These are phyloP conservation scores for Podospora pseudocomata DNA, from an alignment of 495 filamentous ascomycete species.

Conservation along the genomic window DNA sequence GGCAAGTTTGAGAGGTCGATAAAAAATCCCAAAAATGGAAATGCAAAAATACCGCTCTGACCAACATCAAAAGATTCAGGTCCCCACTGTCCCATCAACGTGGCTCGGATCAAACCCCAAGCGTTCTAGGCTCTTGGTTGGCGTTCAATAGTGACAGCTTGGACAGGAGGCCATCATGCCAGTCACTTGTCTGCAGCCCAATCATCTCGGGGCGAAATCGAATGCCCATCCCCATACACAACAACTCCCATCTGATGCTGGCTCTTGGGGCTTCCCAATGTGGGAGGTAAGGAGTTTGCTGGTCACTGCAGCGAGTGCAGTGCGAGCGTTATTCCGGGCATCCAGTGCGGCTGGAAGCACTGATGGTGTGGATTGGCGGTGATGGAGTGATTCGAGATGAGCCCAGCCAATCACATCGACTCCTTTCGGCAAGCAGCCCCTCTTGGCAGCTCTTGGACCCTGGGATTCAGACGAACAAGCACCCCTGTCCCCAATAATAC, in stretches of 20 bases:
- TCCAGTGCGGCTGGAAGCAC: constrained; percentile 4
- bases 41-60: neutral
- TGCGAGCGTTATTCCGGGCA: neutral
- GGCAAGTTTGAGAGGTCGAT: neutral
- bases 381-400: neutral
- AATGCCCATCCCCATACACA: neutral
- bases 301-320: neutral
- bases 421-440: neutral
- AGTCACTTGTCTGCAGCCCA: neutral
- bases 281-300: neutral
- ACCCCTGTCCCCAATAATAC: neutral
- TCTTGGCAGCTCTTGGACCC: neutral
- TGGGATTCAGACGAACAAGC: neutral
- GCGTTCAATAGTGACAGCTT: constrained; percentile 12
- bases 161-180: constrained; percentile 3
- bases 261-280: neutral
- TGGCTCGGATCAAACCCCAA: neutral
- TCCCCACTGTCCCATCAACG: constrained; percentile 2
- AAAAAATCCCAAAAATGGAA: neutral
- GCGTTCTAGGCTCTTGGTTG: neutral
- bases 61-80: neutral
- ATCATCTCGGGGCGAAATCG: neutral
- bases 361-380: neutral
- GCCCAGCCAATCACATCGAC: neutral
- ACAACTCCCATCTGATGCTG: neutral